Conservation (phyloP, 1,284 basidiomycete species). For the Cryptococcus sp. region DNA sequence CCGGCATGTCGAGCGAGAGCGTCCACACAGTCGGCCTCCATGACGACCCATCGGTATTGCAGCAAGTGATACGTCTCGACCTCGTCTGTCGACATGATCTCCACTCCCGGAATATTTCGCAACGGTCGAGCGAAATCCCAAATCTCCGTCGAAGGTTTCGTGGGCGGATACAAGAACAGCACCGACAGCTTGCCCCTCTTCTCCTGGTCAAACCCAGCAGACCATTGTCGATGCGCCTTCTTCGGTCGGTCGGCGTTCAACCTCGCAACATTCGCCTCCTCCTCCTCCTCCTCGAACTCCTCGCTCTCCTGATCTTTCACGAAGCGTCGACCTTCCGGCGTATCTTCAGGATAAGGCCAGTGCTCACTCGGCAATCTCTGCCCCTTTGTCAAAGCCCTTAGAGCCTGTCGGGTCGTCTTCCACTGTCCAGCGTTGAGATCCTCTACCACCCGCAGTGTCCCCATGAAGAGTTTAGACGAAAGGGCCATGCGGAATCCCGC, state of each 20-base stretch:
- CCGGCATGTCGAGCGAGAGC: conserved; percentile 48
- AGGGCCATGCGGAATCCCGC: conserved; percentile 90
- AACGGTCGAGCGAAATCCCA: conserved; percentile 19
- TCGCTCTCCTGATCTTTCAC: neutral
- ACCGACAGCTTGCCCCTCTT: conserved; percentile 28
- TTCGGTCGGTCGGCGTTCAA: no score
- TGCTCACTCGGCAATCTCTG: neutral
- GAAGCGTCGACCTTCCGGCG: neutral
- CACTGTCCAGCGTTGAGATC: conserved; percentile 57
- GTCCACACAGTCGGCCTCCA: conserved; percentile 40
- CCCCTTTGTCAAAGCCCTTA: conserved; percentile 18
- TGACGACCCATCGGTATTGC: conserved; percentile 55
- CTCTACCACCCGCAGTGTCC: conserved; percentile 66
- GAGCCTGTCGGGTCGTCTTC: conserved; percentile 34
- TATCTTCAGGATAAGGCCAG: neutral
- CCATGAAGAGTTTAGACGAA: conserved; percentile 71
- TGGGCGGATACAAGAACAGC: conserved; percentile 41
- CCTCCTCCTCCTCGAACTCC: neutral
- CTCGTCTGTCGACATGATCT: conserved; percentile 59
- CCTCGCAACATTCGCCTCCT: neutral
- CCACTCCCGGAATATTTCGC: conserved; percentile 54
- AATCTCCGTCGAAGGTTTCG: conserved; percentile 16
- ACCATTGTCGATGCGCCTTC: neutral
- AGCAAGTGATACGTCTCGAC: conserved; percentile 70
- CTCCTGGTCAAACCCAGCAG: conserved; percentile 1